These are phyloP conservation scores for Exophiala bonariae DNA, from an alignment of 2,329 filamentous ascomycete species.

Conservation along the genomic window DNA sequence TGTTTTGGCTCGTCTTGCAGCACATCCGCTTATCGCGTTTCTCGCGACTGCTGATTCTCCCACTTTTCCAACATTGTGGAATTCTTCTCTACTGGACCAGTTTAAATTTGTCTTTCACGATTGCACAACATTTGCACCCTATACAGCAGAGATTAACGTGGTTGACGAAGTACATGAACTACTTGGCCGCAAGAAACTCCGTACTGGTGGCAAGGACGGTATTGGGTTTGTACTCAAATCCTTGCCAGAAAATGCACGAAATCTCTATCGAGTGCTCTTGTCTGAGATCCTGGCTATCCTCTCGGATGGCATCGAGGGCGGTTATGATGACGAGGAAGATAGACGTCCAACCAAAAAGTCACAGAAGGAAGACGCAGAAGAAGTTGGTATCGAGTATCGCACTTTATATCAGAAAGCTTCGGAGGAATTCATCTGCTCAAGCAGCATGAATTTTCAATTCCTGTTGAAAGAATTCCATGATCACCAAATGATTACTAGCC, in stretches of 20 bases:
- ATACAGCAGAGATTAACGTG: constrained; percentile 72
- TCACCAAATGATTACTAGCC: constrained; percentile 92
- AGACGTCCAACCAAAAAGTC: background rate
- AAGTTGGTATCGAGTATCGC: constrained; percentile 79
- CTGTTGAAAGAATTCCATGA: constrained; percentile 97
- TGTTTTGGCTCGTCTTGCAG: constrained; percentile 72
- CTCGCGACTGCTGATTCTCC: constrained; percentile 84
- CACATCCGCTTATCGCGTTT: constrained; percentile 70
- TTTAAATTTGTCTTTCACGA: constrained; percentile 92
- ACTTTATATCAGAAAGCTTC: constrained; percentile 92
- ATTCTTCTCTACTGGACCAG: constrained; percentile 76
- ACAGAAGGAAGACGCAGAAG: constrained; percentile 31
- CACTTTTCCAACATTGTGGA: constrained; percentile 86
- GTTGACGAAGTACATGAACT: constrained; percentile 90
- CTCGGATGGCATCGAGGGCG: constrained; percentile 47
- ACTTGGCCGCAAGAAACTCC: constrained; percentile 74
- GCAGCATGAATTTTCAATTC: constrained; percentile 92
- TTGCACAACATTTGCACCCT: constrained; percentile 82
- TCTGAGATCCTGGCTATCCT: constrained; percentile 76
- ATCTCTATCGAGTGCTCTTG: constrained; percentile 80
- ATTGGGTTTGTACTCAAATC: constrained; percentile 87
- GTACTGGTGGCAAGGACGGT: constrained; percentile 85
- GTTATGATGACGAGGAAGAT: constrained; percentile 30
- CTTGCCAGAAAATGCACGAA: constrained; percentile 87
- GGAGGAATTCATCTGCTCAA: constrained; percentile 95